Evolutionary conservation across 495 filamentous ascomycete genomes (phyloP).

Genomic region (Penicillium verhagenii): DNA sequence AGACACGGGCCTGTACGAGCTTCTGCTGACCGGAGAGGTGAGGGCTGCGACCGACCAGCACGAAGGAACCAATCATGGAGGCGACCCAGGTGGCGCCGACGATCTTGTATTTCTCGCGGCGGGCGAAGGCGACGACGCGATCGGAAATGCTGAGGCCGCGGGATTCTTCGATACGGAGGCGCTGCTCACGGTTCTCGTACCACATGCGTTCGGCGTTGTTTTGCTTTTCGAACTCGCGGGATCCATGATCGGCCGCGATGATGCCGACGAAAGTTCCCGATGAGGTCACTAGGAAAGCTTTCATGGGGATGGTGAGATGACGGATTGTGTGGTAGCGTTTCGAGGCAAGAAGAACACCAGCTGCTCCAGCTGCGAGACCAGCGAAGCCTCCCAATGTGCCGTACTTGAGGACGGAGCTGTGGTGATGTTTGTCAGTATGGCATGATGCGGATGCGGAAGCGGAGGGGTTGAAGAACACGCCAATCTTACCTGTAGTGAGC

Average conservation of each 20-base stretch:
- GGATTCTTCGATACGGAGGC: constrained; percentile 45
- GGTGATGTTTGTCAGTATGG: constrained; percentile 20
- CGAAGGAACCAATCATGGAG: constrained; percentile 74
- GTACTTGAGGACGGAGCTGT: constrained; percentile 71
- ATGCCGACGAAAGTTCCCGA: constrained; percentile 81
- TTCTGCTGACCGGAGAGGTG: constrained; percentile 81
- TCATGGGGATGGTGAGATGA: constrained; percentile 80
- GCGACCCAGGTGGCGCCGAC: constrained; percentile 82
- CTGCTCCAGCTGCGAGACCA: constrained; percentile 62
- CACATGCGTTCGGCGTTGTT: constrained; percentile 61
- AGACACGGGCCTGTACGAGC: constrained; percentile 94
- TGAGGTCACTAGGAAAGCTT: constrained; percentile 84
- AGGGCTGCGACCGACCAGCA: constrained; percentile 72
- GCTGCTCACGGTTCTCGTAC: constrained; percentile 65
- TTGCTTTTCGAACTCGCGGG: constrained; percentile 67
- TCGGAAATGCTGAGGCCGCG: constrained; percentile 55
- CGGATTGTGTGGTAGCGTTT: constrained; percentile 71
- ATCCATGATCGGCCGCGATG: constrained; percentile 78
- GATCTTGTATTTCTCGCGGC: constrained; percentile 86
- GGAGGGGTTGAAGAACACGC: not conserved
- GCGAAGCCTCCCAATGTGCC: constrained; percentile 66
- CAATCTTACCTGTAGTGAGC: constrained; percentile 57
- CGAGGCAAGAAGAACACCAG: constrained; percentile 60
- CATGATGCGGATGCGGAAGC: constrained; percentile 8
- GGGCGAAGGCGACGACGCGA: constrained; percentile 57